These are phyloP conservation scores for Psilocybe azurescens DNA, from an alignment of 768 basidiomycete species.

Conservation along the genomic window DNA sequence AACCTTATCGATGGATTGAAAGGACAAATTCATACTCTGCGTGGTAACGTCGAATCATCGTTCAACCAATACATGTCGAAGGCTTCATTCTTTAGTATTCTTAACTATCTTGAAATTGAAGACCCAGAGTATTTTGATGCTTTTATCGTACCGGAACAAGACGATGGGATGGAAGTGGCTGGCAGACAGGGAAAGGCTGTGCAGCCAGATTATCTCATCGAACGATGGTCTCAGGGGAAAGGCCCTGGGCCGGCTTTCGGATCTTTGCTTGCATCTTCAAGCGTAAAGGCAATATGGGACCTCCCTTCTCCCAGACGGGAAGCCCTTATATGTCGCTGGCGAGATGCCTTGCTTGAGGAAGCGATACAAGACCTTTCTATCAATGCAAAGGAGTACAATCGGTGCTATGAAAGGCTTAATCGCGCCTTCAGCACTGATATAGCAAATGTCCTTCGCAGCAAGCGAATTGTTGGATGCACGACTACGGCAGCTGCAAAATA, in stretches of 20 bases:
- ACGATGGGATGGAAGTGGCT: conserved; percentile 52
- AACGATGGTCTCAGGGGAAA: conserved; percentile 49
- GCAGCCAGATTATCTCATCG: conserved; percentile 45
- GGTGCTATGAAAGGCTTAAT: conserved; percentile 9
- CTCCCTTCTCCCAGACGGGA: not conserved
- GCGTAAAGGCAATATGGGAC: conserved; percentile 21
- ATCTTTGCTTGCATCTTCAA: conserved; percentile 26
- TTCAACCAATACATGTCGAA: conserved; percentile 30
- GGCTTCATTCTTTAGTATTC: not conserved
- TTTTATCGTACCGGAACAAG: conserved; percentile 42
- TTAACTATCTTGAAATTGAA: conserved; percentile 58
- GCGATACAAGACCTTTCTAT: not conserved
- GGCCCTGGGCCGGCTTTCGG: conserved; percentile 42
- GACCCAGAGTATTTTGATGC: conserved; percentile 46
- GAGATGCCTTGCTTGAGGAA: conserved; percentile 8
- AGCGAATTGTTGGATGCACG: conserved; percentile 69
- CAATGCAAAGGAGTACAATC: conserved; percentile 11
- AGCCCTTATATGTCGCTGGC: conserved; percentile 2
- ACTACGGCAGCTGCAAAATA: conserved; percentile 75
- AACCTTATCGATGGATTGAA: conserved; percentile 45
- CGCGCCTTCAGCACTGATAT: conserved; percentile 23
- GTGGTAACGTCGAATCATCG: conserved; percentile 1
- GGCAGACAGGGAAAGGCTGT: conserved; percentile 43
- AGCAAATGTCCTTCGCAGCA: conserved; percentile 40
- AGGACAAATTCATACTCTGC: conserved; percentile 15